phyloP scores from a whole-genome alignment of 2,329 filamentous ascomycete genomes.

The Aphanoascus verrucosus region DNA sequence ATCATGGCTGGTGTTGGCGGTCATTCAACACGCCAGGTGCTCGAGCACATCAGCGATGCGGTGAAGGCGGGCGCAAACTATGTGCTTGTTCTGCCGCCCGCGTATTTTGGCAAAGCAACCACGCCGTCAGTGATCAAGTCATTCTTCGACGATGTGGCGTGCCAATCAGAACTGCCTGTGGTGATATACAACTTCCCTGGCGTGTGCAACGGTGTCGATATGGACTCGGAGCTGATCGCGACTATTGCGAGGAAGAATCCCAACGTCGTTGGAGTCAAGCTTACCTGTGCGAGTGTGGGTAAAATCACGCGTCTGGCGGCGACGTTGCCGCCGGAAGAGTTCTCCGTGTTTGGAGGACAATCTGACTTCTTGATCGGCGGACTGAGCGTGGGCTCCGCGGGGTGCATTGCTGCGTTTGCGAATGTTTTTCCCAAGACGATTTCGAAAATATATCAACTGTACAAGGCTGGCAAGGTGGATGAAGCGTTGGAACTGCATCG shows the following conservation, averaged over 20 bases:
- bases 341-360: conserved; percentile 62
- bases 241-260: conserved; percentile 38
- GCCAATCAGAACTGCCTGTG: conserved; percentile 45
- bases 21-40: conserved; percentile 54
- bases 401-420: conserved; percentile 49
- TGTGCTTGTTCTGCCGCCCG: conserved; percentile 50
- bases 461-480: conserved; percentile 44
- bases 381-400: conserved; percentile 42
- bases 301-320: conserved; percentile 49
- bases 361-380: conserved; percentile 57
- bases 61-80: conserved; percentile 51
- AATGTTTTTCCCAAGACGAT: conserved; percentile 49
- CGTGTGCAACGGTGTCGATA: conserved; percentile 57
- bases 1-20: conserved; percentile 55
- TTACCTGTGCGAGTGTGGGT: conserved; percentile 53
- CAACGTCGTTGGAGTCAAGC: conserved; percentile 54
- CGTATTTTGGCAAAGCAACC: conserved; percentile 55
- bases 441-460: conserved; percentile 51
- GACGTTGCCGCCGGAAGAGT: conserved; percentile 44
- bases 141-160: conserved; percentile 51
- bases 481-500: conserved; percentile 53
- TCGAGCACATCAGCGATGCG: conserved; percentile 51
- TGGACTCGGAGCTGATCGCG: conserved; percentile 54
- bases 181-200: conserved; percentile 60
- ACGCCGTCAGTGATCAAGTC: conserved; percentile 46